Conservation (phyloP, 129 eudicot species). For the Flaveria trinervia region DNA sequence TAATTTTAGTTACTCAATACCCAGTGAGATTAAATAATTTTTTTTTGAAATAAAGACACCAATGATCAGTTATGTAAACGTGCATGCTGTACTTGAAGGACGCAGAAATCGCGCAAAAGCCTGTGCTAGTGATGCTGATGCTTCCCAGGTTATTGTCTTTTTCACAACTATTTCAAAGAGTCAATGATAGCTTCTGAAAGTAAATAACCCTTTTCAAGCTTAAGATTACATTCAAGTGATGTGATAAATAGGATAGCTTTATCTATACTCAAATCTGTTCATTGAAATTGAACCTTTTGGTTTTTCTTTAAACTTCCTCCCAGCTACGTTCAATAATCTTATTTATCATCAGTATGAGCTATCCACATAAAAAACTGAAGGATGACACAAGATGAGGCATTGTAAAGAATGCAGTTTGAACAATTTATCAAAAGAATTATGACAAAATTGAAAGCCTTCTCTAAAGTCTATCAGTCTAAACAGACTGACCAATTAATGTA, state of each 20-base stretch:
- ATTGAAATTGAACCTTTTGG: no score
- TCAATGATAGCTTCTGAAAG: not conserved
- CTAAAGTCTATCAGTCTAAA: no score
- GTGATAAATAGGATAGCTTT: not conserved
- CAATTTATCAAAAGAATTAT: no score
- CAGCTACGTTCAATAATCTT: no score
- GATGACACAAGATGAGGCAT: no score
- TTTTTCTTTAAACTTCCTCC: no score
- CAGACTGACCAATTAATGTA: no score
- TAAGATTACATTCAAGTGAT: not conserved
- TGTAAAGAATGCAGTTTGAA: no score
- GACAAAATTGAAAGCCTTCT: no score
- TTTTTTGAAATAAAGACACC: constrained; percentile 67
- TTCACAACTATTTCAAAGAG: not conserved
- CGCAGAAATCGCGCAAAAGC: constrained; percentile 91
- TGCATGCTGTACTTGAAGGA: constrained; percentile 92
- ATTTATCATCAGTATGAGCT: no score
- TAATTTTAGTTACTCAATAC: constrained; percentile 4
- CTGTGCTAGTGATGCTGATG: constrained; percentile 74
- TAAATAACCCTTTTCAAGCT: not conserved
- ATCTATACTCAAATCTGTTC: not conserved
- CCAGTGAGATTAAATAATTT: not conserved
- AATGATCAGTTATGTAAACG: constrained; percentile 93
- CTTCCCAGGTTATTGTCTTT: constrained; percentile 65
- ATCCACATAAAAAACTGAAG: no score